Evolutionary conservation across 1,139 yeast species (phyloP).

Genomic region (Taphrina confusa): DNA sequence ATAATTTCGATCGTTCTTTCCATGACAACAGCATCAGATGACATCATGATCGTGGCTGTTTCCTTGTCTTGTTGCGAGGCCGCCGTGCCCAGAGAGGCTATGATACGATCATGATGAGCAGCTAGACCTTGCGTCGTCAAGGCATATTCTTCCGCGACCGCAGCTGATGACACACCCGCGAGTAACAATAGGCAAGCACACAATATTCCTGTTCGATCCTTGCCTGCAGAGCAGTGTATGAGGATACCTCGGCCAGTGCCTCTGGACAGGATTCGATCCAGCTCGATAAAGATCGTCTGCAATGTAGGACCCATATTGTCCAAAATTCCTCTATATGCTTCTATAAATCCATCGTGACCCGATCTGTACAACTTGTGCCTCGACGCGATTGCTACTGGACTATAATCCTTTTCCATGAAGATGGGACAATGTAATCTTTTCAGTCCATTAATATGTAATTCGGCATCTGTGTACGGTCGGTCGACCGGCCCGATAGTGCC

Average conservation of each 20-base stretch:
- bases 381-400: slow-evolving; percentile 67
- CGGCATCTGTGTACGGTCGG: not conserved
- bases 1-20: slow-evolving; percentile 9
- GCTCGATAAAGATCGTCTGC: not conserved
- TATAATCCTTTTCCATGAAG: slow-evolving; percentile 57
- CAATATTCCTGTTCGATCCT: slow-evolving; percentile 79
- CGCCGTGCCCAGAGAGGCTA: slow-evolving; percentile 17
- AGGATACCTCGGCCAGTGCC: slow-evolving; percentile 15
- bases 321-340: slow-evolving; percentile 53
- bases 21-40: slow-evolving; percentile 10
- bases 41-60: slow-evolving; percentile 1
- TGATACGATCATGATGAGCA: slow-evolving; percentile 39
- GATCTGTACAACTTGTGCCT: slow-evolving; percentile 61
- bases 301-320: slow-evolving; percentile 17
- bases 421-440: slow-evolving; percentile 63
- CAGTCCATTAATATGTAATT: slow-evolving; percentile 41
- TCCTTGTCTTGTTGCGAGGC: slow-evolving; percentile 6
- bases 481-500: slow-evolving; percentile 46
- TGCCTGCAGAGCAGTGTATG: slow-evolving; percentile 57
- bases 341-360: slow-evolving; percentile 64
- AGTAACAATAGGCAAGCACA: slow-evolving; percentile 66
- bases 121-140: slow-evolving; percentile 66
- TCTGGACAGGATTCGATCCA: not conserved
- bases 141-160: slow-evolving; percentile 72
- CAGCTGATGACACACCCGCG: slow-evolving; percentile 64